phyloP scores from a whole-genome alignment of 768 basidiomycete species.

The Phlebiopsis flavidoalba region DNA sequence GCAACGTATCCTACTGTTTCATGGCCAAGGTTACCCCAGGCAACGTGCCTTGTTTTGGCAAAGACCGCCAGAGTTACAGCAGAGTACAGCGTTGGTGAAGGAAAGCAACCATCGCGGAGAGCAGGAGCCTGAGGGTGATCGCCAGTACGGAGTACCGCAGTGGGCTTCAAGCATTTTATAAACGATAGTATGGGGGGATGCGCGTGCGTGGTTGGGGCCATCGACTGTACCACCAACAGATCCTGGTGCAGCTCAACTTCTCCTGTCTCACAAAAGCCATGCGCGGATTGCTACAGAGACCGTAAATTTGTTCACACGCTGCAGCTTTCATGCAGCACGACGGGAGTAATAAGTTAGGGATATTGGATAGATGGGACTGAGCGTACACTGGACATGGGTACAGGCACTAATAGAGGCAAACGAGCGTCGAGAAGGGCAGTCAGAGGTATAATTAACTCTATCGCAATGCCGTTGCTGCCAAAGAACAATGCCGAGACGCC shows the following conservation, averaged over 20 bases:
- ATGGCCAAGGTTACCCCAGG: constrained; percentile 24
- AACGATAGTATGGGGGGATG: neutral
- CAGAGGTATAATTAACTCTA: neutral
- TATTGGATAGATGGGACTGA: neutral
- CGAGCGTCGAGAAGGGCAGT: neutral
- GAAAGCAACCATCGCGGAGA: neutral
- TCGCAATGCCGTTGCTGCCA: constrained; percentile 1
- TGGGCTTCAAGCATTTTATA: neutral
- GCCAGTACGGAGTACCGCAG: neutral
- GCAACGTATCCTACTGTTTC: constrained; percentile 20
- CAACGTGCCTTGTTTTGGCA: constrained; percentile 8
- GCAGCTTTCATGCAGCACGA: neutral
- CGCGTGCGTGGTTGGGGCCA: neutral
- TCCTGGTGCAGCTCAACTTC: no score
- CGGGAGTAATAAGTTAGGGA: neutral
- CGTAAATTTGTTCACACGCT: neutral
- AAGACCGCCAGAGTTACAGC: neutral
- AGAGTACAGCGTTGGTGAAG: neutral
- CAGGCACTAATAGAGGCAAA: neutral
- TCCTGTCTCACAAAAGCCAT: neutral
- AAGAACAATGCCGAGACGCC: neutral
- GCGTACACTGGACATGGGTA: neutral
- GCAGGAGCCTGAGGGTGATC: neutral
- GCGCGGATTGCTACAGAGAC: neutral
- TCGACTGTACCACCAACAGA: neutral